A percentile compares a stretch with the other conserved stretches of the same genome.
These are phyloP conservation scores for Biscogniauxia sp. DNA, from an alignment of 2,329 filamentous ascomycete genomes.

Conservation along the genomic window DNA sequence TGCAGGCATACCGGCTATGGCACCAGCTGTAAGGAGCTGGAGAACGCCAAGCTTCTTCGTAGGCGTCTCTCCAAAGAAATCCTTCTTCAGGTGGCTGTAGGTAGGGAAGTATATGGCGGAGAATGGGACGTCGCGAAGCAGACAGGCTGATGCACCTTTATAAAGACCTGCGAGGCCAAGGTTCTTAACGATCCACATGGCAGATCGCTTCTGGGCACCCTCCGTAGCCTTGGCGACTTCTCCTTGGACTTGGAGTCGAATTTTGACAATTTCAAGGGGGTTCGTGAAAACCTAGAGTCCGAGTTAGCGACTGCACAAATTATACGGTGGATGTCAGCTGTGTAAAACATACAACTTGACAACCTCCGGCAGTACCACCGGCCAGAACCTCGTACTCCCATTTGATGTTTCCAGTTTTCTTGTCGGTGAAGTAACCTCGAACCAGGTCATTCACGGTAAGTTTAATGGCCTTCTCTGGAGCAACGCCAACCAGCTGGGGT, in stretches of 20 bases:
- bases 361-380: conserved; percentile 85
- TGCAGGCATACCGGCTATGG: conserved; percentile 88
- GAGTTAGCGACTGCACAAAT: conserved; percentile 11
- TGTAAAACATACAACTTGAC: conserved; percentile 81
- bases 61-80: conserved; percentile 85
- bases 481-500: conserved; percentile 93
- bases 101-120: conserved; percentile 98
- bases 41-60: conserved; percentile 86
- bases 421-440: conserved; percentile 70
- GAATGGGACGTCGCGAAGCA: conserved; percentile 95
- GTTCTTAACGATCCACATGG: conserved; percentile 97
- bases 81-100: conserved; percentile 90
- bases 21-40: conserved; percentile 90
- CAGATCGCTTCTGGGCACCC: conserved; percentile 80
- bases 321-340: conserved; percentile 2
- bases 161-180: conserved; percentile 91
- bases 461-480: conserved; percentile 99
- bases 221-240: conserved; percentile 88
- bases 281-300: conserved; percentile 77
- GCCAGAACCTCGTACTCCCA: conserved; percentile 74
- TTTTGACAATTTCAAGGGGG: conserved; percentile 98
- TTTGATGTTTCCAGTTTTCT: conserved; percentile 70
- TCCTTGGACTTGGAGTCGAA: conserved; percentile 94
- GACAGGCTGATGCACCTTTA: conserved; percentile 92
- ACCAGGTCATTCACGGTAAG: conserved; percentile 96